Evolutionary conservation across 2,329 filamentous ascomycete species (phyloP).

Genomic region (Fusarium abutilonis): DNA sequence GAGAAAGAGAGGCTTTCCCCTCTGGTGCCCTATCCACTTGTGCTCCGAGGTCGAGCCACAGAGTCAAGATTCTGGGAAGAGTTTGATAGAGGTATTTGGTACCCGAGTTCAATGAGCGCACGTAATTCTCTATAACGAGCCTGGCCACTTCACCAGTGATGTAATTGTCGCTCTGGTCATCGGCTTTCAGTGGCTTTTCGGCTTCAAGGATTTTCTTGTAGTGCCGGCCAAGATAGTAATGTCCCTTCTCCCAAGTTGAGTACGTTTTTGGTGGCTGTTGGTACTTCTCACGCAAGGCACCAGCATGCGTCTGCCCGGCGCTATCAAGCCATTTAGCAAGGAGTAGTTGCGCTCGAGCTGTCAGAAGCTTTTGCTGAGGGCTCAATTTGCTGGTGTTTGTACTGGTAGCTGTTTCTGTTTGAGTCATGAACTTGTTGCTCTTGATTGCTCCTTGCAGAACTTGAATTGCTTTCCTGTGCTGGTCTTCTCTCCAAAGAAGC

Average conservation of each 20-base stretch:
- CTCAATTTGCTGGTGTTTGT: slow-evolving; percentile 52
- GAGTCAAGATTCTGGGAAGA: slow-evolving; percentile 86
- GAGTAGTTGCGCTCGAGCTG: slow-evolving; percentile 83
- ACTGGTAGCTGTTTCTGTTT: slow-evolving; percentile 52
- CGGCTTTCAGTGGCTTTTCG: slow-evolving; percentile 78
- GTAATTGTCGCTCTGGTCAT: slow-evolving; percentile 80
- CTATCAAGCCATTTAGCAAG: slow-evolving; percentile 96
- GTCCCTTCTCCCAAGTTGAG: slow-evolving; percentile 90
- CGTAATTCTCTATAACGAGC: slow-evolving; percentile 91
- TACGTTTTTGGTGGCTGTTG: slow-evolving; percentile 78
- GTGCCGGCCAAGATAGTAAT: slow-evolving; percentile 95
- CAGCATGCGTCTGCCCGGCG: slow-evolving; percentile 90
- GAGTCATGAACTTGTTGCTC: slow-evolving; percentile 75
- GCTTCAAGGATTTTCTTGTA: slow-evolving; percentile 97
- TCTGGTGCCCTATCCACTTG: slow-evolving; percentile 72
- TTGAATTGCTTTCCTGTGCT: slow-evolving; percentile 94
- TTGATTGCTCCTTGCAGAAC: slow-evolving; percentile 87
- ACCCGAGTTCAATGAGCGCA: slow-evolving; percentile 85
- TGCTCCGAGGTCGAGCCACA: slow-evolving; percentile 93
- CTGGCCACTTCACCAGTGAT: slow-evolving; percentile 85
- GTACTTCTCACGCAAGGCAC: slow-evolving; percentile 82
- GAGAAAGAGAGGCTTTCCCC: slow-evolving; percentile 62
- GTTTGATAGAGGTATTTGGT: slow-evolving; percentile 98
- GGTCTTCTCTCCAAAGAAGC: slow-evolving; percentile 90
- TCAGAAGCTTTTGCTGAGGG: slow-evolving; percentile 67